Evolutionary conservation across 306 rosid genomes (phyloP).

Genomic region (Dryas drummondii): DNA sequence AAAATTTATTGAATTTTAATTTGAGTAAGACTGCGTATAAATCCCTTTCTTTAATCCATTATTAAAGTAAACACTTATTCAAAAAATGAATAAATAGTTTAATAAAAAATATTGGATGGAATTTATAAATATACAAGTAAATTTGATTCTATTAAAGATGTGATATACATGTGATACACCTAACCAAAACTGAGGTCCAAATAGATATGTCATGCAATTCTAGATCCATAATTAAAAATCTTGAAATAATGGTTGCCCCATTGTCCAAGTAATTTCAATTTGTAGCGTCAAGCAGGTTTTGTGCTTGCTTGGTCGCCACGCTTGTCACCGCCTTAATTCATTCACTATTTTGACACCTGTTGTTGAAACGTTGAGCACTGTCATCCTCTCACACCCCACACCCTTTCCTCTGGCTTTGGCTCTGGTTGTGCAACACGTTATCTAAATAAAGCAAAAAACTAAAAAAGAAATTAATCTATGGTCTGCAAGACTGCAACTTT

Average conservation of each 20-base stretch:
- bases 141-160: too few relatives aligned
- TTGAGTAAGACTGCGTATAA: too few relatives aligned
- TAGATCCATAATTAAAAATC: not conserved
- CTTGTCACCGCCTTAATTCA: conserved; percentile 6
- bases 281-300: conserved; percentile 3
- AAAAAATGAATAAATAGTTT: too few relatives aligned
- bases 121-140: too few relatives aligned
- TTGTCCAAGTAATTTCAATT: conserved; percentile 17
- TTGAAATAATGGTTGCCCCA: not conserved
- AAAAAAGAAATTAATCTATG: not conserved
- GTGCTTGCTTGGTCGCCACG: conserved; percentile 27
- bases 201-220: too few relatives aligned
- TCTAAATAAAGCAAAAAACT: not conserved
- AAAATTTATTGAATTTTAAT: too few relatives aligned
- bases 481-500: not conserved
- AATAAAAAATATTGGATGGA: too few relatives aligned
- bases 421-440: not conserved
- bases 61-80: too few relatives aligned
- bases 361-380: not conserved
- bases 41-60: too few relatives aligned
- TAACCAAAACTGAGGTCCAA: too few relatives aligned
- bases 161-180: too few relatives aligned
- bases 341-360: not conserved
- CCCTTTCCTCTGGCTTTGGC: not conserved
- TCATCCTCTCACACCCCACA: not conserved